Evolutionary conservation across 2,329 filamentous ascomycete genomes (phyloP).

Genomic region (Aspergillus versicolor): DNA sequence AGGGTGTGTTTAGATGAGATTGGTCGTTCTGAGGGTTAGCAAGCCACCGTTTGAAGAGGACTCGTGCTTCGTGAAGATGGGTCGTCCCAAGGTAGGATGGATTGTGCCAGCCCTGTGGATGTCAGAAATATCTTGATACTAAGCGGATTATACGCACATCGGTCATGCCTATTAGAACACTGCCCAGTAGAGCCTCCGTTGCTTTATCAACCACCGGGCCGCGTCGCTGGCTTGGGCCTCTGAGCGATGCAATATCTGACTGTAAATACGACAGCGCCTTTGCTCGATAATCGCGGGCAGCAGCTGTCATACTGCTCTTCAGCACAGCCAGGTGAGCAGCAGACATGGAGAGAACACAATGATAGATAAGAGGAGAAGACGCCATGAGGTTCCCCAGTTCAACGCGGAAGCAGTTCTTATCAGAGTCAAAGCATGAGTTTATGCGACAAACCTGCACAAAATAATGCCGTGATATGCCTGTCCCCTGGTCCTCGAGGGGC

Average conservation of each 20-base stretch:
- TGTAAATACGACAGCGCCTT: not conserved
- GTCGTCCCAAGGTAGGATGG: not conserved
- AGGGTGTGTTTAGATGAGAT: too few relatives aligned
- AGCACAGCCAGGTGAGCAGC: not conserved
- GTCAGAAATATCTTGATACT: too few relatives aligned
- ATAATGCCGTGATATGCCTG: not conserved
- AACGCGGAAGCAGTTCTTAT: not conserved
- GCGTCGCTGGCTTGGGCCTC: too few relatives aligned
- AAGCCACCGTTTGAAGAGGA: not conserved
- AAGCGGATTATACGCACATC: not conserved
- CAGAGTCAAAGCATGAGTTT: not conserved
- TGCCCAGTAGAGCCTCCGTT: not conserved
- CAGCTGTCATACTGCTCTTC: not conserved
- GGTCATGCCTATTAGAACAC: not conserved
- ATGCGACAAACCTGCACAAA: not conserved
- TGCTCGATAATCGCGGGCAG: not conserved
- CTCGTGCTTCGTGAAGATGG: not conserved
- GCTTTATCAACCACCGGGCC: too few relatives aligned
- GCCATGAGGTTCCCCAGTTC: slow-evolving; percentile 1
- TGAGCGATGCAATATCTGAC: too few relatives aligned
- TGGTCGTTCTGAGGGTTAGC: not conserved
- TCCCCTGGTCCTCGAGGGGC: not conserved
- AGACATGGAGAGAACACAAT: slow-evolving; percentile 11
- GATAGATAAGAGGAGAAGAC: slow-evolving; percentile 1
- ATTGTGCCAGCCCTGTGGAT: not conserved